A percentile compares a stretch with the other conserved stretches of the same genome.
Evolutionary conservation across 2,329 filamentous ascomycete species (phyloP).

Genomic region (Scedosporium dehoogii): DNA sequence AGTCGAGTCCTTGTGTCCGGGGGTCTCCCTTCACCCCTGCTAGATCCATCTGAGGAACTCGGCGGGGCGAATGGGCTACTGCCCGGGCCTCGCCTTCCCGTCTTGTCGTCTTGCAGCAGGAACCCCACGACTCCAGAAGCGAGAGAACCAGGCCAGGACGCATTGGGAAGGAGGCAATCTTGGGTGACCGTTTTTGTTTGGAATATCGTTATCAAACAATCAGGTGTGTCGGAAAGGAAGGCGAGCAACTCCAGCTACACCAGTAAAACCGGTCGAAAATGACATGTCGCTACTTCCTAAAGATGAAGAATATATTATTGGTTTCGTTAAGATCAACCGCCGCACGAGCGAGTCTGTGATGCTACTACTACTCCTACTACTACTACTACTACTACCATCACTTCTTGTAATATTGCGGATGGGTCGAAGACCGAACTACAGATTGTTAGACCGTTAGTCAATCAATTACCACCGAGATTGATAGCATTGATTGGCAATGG

Average conservation of each 20-base stretch:
- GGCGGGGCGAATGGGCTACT: neutral
- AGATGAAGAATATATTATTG: neutral
- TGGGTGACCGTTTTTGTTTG: neutral
- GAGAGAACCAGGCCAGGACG: neutral
- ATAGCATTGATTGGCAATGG: too few relatives aligned
- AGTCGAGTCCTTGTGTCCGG: neutral
- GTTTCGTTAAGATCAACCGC: neutral
- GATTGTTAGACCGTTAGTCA: too few relatives aligned
- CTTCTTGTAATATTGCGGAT: too few relatives aligned
- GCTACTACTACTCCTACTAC: neutral
- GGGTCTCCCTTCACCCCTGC: neutral
- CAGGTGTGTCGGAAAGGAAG: neutral
- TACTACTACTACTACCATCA: too few relatives aligned
- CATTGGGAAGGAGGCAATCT: neutral
- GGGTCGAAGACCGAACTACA: too few relatives aligned
- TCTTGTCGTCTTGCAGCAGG: slow-evolving; percentile 5
- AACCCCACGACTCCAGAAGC: slow-evolving; percentile 1
- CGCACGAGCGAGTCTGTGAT: neutral
- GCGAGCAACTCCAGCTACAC: neutral
- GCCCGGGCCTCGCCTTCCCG: slow-evolving; percentile 5
- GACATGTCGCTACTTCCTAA: neutral
- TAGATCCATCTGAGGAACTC: neutral
- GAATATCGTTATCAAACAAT: slow-evolving; percentile 7
- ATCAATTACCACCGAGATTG: too few relatives aligned
- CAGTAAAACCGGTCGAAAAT: neutral